Percentiles rank a stretch among this genome's conserved stretches.
Evolutionary conservation across 305 asterid genomes (phyloP).

Genomic region (Fraxinus albicans): DNA sequence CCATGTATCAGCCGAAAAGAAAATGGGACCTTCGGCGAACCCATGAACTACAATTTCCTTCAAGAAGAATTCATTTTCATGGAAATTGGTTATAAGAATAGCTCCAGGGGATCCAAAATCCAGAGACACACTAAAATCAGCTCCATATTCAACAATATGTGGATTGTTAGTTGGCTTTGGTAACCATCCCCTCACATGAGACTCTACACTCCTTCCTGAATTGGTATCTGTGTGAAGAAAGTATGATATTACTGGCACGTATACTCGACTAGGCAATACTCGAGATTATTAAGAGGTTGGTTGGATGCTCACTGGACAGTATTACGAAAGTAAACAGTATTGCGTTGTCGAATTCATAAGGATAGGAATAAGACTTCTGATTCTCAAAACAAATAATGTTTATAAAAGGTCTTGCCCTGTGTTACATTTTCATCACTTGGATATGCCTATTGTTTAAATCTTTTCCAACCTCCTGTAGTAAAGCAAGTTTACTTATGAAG

Average conservation of each 20-base stretch:
- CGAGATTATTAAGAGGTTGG: background rate
- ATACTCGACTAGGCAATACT: background rate
- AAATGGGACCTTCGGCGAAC: slow-evolving; percentile 48
- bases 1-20: slow-evolving; percentile 72
- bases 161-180: slow-evolving; percentile 54
- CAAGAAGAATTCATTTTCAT: slow-evolving; percentile 61
- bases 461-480: background rate
- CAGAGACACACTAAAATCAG: slow-evolving; percentile 50
- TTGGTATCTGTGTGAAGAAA: slow-evolving; percentile 47
- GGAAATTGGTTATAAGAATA: slow-evolving; percentile 56
- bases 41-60: slow-evolving; percentile 70
- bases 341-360: background rate
- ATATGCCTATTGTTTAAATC: background rate
- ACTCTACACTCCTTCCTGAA: slow-evolving; percentile 60
- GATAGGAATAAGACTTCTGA: background rate
- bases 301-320: background rate
- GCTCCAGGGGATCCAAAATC: slow-evolving; percentile 84
- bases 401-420: background rate
- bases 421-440: background rate
- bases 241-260: background rate
- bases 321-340: background rate
- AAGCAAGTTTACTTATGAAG: background rate
- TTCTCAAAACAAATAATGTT: background rate
- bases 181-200: slow-evolving; percentile 70
- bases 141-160: slow-evolving; percentile 55